These are phyloP conservation scores for Neodidymelliopsis sp. DNA, from an alignment of 2,329 filamentous ascomycete genomes.

Conservation along the genomic window DNA sequence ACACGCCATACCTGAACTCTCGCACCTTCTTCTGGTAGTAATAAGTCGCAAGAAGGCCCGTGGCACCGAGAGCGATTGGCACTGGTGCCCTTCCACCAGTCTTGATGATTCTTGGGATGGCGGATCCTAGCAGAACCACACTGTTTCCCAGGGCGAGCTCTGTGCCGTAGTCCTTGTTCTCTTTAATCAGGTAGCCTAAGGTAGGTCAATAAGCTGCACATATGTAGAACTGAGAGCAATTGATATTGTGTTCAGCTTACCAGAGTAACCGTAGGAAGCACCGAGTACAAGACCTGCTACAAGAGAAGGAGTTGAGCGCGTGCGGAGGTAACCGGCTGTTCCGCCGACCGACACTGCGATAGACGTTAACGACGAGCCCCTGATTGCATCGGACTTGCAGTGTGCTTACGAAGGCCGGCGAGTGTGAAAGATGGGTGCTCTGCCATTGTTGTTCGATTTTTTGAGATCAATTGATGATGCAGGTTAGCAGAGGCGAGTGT, in stretches of 20 bases:
- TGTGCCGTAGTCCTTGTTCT: slow-evolving; percentile 40
- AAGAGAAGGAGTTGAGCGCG: slow-evolving; percentile 38
- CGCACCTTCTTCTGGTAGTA: slow-evolving; percentile 43
- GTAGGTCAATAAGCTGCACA: background rate
- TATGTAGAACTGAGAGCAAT: no score
- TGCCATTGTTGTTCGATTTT: slow-evolving; percentile 26
- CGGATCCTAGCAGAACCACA: slow-evolving; percentile 32
- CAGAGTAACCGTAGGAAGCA: slow-evolving; percentile 36
- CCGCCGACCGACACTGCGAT: slow-evolving; percentile 35
- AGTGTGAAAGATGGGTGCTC: slow-evolving; percentile 42
- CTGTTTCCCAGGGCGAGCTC: slow-evolving; percentile 40
- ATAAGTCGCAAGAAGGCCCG: slow-evolving; percentile 33
- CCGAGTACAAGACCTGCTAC: slow-evolving; percentile 38
- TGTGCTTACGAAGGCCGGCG: slow-evolving; percentile 34
- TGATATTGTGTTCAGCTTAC: slow-evolving; percentile 12
- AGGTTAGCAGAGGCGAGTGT: background rate
- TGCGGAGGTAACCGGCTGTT: slow-evolving; percentile 38
- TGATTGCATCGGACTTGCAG: background rate
- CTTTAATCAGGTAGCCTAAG: slow-evolving; percentile 37
- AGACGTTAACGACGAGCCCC: slow-evolving; percentile 5
- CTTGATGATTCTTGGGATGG: slow-evolving; percentile 36
- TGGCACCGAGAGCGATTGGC: slow-evolving; percentile 34
- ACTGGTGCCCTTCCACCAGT: slow-evolving; percentile 38
- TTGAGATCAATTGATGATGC: background rate
- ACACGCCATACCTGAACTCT: slow-evolving; percentile 40